phyloP scores from a whole-genome alignment of 495 filamentous ascomycete genomes.

The Cercophora sp. region DNA sequence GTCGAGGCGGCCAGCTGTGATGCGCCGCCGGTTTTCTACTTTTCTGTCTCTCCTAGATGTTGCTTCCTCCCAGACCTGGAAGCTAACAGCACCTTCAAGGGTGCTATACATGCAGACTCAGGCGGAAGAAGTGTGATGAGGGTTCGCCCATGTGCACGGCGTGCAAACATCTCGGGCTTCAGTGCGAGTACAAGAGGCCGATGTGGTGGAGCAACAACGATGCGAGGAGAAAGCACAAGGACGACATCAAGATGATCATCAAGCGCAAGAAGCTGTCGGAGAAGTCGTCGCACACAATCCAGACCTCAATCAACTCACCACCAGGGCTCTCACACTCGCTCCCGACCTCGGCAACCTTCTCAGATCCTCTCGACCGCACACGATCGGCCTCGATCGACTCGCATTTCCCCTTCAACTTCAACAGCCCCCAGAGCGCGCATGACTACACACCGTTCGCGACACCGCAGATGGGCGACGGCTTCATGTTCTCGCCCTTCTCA shows the following conservation, averaged over 20 bases:
- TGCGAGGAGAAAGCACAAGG: slow-evolving; percentile 80
- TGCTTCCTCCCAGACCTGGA: slow-evolving; percentile 1
- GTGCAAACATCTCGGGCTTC: slow-evolving; percentile 80
- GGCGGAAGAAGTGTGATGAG: slow-evolving; percentile 98
- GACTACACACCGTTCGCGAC: slow-evolving; percentile 62
- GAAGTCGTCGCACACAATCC: slow-evolving; percentile 61
- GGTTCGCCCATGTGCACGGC: slow-evolving; percentile 79
- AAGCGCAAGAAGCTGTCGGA: slow-evolving; percentile 92
- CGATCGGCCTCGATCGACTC: slow-evolving; percentile 76
- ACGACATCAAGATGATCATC: slow-evolving; percentile 93
- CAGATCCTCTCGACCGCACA: slow-evolving; percentile 65
- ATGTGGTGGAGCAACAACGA: slow-evolving; percentile 96
- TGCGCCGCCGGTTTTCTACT: background rate
- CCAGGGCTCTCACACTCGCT: slow-evolving; percentile 78
- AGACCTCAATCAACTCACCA: slow-evolving; percentile 58
- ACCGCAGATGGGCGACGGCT: slow-evolving; percentile 44
- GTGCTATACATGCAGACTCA: slow-evolving; percentile 93
- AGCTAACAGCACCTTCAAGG: slow-evolving; percentile 53
- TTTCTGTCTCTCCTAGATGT: background rate
- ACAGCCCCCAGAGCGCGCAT: slow-evolving; percentile 53
- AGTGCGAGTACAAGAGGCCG: slow-evolving; percentile 93
- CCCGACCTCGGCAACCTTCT: slow-evolving; percentile 74
- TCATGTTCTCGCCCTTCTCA: slow-evolving; percentile 53
- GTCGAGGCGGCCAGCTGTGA: background rate
- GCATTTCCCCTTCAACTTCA: slow-evolving; percentile 71